Evolutionary conservation across 768 basidiomycete species (phyloP).

Genomic region (Mycena galericulata): DNA sequence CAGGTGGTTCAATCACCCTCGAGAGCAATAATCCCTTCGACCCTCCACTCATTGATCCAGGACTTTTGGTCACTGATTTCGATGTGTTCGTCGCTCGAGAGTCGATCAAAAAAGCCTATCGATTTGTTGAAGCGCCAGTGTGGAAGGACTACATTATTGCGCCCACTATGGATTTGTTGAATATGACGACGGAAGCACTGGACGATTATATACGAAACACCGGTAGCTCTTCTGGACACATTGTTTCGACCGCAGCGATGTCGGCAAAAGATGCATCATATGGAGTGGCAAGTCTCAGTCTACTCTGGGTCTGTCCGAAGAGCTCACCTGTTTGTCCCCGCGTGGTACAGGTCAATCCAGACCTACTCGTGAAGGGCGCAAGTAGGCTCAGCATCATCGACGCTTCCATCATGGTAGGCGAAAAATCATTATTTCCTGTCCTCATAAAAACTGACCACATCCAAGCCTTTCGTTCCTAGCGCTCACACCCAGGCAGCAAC

Average conservation of each 20-base stretch:
- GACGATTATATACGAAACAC: not conserved
- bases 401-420: not conserved
- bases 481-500: constrained; percentile 39
- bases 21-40: constrained; percentile 41
- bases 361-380: not conserved
- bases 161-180: not conserved
- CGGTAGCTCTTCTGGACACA: not conserved
- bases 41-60: constrained; percentile 43
- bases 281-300: not conserved
- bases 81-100: constrained; percentile 38
- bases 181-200: not conserved
- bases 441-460: not conserved
- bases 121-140: constrained; percentile 40
- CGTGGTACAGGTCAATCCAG: not conserved
- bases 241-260: not conserved
- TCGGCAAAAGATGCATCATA: not conserved
- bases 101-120: constrained; percentile 38
- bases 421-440: not conserved
- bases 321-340: too few species aligned
- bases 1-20: constrained; percentile 43
- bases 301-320: too few species aligned
- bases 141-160: constrained; percentile 33
- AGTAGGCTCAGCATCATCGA: not conserved
- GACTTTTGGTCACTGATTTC: constrained; percentile 29
- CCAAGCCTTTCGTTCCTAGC: constrained; percentile 35